phyloP scores from a whole-genome alignment of 441 rosid genomes.

The Bruguiera hainesii region DNA sequence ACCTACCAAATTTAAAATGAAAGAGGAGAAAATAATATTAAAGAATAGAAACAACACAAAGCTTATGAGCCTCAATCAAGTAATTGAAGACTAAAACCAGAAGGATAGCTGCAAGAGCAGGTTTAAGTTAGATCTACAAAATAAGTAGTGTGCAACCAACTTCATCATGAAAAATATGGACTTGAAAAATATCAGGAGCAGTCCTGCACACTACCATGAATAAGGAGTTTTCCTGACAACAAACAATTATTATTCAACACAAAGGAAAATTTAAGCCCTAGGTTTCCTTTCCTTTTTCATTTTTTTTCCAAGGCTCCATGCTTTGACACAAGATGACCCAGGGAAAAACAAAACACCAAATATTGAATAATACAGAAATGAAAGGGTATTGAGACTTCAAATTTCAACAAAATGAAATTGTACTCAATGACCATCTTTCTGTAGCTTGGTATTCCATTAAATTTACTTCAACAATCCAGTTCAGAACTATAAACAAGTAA shows the following conservation, averaged over 20 bases:
- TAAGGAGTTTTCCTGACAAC: background rate
- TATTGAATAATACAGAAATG: background rate
- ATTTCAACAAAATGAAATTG: background rate
- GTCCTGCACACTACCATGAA: background rate
- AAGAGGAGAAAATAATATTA: background rate
- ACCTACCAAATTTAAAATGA: background rate
- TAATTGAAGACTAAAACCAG: too few species aligned
- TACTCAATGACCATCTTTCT: background rate
- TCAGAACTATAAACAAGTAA: conserved; percentile 9
- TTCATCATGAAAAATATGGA: background rate
- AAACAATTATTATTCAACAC: background rate
- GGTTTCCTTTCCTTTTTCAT: too few species aligned
- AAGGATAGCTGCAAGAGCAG: background rate
- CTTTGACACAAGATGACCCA: background rate
- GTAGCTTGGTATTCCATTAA: conserved; percentile 11
- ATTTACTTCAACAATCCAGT: conserved; percentile 5
- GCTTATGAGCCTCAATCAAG: background rate
- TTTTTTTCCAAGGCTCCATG: background rate
- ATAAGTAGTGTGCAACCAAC: background rate
- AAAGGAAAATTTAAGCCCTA: background rate
- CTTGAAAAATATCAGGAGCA: background rate
- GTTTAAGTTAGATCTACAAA: background rate
- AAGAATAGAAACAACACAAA: background rate
- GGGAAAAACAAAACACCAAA: background rate
- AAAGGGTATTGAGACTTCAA: background rate